phyloP scores from a whole-genome alignment of 495 filamentous ascomycete genomes.

The Tuber microsphaerosporum region DNA sequence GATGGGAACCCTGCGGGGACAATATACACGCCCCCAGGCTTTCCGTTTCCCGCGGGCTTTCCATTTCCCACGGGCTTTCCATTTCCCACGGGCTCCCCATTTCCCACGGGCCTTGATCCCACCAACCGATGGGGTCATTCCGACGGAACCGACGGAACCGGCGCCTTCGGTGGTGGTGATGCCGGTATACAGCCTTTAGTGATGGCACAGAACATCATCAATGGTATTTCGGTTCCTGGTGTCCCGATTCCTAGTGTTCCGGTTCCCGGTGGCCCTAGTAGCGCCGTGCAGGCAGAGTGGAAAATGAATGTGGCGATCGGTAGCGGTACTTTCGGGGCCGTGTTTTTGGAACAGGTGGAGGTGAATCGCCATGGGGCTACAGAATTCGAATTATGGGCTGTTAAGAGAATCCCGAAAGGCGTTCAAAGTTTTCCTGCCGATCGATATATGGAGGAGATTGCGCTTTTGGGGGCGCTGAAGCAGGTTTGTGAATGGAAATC shows the following conservation, averaged over 20 bases:
- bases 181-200: neutral
- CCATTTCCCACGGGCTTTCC: neutral
- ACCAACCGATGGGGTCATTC: neutral
- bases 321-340: neutral
- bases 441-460: neutral
- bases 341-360: neutral
- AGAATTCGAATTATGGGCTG: neutral
- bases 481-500: neutral
- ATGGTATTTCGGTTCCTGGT: neutral
- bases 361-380: neutral
- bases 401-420: neutral
- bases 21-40: neutral
- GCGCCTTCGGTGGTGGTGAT: neutral
- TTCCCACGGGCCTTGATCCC: neutral
- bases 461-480: neutral
- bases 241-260: neutral
- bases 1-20: neutral
- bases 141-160: neutral
- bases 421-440: neutral
- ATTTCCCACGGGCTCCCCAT: neutral
- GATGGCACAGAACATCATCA: neutral
- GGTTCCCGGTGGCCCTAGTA: neutral
- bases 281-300: neutral
- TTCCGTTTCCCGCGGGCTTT: neutral
- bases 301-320: constrained; percentile 1